Evolutionary conservation across 495 filamentous ascomycete genomes (phyloP).

Genomic region (Daldinia concentrica): DNA sequence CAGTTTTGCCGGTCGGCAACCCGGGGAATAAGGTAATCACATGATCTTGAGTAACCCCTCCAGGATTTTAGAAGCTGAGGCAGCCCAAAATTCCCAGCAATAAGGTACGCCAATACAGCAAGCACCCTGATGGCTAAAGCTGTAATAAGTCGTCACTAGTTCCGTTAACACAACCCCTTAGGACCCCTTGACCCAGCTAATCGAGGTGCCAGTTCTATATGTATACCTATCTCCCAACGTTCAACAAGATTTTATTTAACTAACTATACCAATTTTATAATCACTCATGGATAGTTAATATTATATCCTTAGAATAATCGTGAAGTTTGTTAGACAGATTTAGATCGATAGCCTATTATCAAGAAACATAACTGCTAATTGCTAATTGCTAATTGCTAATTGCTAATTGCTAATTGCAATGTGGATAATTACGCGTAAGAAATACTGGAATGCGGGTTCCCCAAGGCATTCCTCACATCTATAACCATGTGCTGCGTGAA

Average conservation of each 20-base stretch:
- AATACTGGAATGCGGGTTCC: slow-evolving; percentile 4
- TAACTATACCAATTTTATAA: too few species aligned
- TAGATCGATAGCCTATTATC: too few species aligned
- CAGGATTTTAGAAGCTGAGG: slow-evolving; percentile 1
- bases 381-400: too few species aligned
- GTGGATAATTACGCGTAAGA: neutral
- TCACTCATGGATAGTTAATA: too few species aligned
- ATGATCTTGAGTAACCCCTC: slow-evolving; percentile 14
- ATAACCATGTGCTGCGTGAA: slow-evolving; percentile 19
- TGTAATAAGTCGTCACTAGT: neutral
- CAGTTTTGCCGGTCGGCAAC: slow-evolving; percentile 36
- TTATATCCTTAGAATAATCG: too few species aligned
- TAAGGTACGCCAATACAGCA: slow-evolving; percentile 9
- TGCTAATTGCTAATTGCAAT: too few species aligned
- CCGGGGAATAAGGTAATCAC: slow-evolving; percentile 13
- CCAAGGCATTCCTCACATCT: slow-evolving; percentile 19
- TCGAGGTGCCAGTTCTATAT: neutral
- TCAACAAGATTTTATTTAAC: too few species aligned
- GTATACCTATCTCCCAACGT: neutral
- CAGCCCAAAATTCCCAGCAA: slow-evolving; percentile 7
- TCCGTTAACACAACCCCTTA: neutral
- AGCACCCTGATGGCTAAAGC: neutral
- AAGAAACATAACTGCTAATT: neutral
- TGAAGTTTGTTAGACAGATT: too few species aligned
- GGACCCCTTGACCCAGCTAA: neutral